Percentiles rank a stretch among this genome's conserved stretches.
phyloP scores from a whole-genome alignment of 208 protist species.

The Leishmania martiniquensis region DNA sequence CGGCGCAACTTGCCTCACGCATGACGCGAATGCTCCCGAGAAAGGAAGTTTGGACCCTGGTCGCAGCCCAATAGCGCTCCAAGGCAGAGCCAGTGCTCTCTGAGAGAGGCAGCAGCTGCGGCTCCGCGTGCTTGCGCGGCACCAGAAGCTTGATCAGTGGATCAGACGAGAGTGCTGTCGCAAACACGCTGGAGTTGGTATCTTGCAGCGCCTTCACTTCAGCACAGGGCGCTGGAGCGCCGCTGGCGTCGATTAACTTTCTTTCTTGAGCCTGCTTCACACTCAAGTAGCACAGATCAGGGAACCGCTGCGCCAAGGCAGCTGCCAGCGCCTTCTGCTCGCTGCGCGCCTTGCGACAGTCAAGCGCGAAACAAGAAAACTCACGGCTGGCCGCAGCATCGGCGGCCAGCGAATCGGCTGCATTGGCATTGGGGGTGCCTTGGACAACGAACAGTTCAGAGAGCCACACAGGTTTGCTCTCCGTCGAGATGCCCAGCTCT shows the following conservation, averaged over 20 bases:
- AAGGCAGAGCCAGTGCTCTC: slow-evolving; percentile 6
- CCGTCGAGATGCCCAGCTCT: slow-evolving; percentile 38
- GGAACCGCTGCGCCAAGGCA: slow-evolving; percentile 49
- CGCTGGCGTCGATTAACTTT: slow-evolving; percentile 49
- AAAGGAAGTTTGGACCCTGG: background rate
- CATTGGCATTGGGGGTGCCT: background rate
- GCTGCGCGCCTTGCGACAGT: slow-evolving; percentile 65
- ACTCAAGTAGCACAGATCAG: slow-evolving; percentile 33
- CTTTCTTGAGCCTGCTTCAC: slow-evolving; percentile 42
- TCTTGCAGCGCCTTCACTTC: slow-evolving; percentile 36
- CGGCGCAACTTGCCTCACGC: slow-evolving; percentile 5
- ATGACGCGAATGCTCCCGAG: slow-evolving; percentile 9
- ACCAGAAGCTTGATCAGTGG: slow-evolving; percentile 15
- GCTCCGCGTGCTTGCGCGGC: background rate
- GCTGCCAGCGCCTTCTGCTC: slow-evolving; percentile 65
- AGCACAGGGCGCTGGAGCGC: slow-evolving; percentile 33
- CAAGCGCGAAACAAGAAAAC: slow-evolving; percentile 33
- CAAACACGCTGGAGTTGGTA: background rate
- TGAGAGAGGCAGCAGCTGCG: slow-evolving; percentile 12
- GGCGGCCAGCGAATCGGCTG: background rate
- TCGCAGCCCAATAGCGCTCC: slow-evolving; percentile 12
- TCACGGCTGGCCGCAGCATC: slow-evolving; percentile 2
- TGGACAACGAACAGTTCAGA: slow-evolving; percentile 21
- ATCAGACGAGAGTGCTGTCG: slow-evolving; percentile 19
- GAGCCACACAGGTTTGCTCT: slow-evolving; percentile 13